phyloP scores from a whole-genome alignment of 1,284 basidiomycete genomes.

The Rhodotorula sp. region DNA sequence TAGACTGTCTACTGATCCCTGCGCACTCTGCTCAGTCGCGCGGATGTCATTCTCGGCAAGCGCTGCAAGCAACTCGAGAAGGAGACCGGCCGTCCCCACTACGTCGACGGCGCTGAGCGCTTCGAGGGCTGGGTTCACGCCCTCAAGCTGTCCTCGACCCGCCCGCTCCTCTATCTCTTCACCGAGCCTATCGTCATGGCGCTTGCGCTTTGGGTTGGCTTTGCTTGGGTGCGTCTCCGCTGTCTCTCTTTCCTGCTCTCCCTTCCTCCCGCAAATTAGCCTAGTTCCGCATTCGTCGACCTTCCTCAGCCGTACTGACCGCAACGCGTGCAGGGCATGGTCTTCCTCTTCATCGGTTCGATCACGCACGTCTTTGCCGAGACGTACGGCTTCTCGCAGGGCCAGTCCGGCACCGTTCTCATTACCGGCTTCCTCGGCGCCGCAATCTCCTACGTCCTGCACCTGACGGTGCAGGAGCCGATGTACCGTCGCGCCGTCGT shows the following conservation, averaged over 20 bases:
- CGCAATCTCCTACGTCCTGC: constrained; percentile 69
- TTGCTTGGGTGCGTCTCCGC: background rate
- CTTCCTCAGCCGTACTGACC: too few species aligned
- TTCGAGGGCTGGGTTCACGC: constrained; percentile 41
- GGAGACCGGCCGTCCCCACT: constrained; percentile 51
- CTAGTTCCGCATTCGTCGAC: too few species aligned
- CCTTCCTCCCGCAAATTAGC: too few species aligned
- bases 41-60: constrained; percentile 55
- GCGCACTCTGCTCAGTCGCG: constrained; percentile 36
- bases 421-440: constrained; percentile 60
- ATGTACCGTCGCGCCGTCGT: constrained; percentile 40
- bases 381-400: constrained; percentile 30
- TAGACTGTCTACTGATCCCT: background rate
- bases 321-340: constrained; percentile 4
- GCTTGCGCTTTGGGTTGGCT: constrained; percentile 38
- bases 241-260: too few species aligned
- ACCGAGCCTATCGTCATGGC: constrained; percentile 56
- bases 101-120: constrained; percentile 50
- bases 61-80: constrained; percentile 51
- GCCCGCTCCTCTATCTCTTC: constrained; percentile 50
- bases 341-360: constrained; percentile 41
- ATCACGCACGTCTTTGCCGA: constrained; percentile 42
- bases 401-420: constrained; percentile 38
- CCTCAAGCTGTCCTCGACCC: constrained; percentile 27
- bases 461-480: constrained; percentile 48